Conservation (phyloP, 108 stramenopile species). For the Epithemia pelagica region DNA sequence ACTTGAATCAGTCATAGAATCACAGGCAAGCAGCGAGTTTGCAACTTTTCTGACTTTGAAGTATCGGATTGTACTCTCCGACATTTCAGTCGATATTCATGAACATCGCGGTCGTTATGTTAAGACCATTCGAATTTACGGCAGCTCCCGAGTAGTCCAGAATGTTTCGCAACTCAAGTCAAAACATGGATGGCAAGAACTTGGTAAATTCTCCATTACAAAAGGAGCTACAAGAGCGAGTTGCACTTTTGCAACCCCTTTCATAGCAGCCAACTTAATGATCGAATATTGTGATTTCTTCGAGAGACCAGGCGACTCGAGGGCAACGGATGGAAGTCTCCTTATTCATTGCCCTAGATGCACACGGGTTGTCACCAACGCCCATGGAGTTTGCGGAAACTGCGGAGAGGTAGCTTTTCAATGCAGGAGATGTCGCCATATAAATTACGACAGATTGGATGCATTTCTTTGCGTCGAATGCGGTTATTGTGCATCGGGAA, state of each 20-base stretch:
- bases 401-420: conserved; percentile 96
- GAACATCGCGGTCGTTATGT: conserved; percentile 75
- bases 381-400: conserved; percentile 90
- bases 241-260: conserved; percentile 38
- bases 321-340: conserved; percentile 45
- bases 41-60: conserved; percentile 47
- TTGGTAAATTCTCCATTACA: conserved; percentile 51
- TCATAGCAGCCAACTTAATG: conserved; percentile 72
- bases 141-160: conserved; percentile 45
- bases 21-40: conserved; percentile 57
- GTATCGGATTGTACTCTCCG: conserved; percentile 54
- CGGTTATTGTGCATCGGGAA: conserved; percentile 87
- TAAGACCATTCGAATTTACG: conserved; percentile 60
- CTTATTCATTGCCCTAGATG: conserved; percentile 87
- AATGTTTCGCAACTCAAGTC: conserved; percentile 49
- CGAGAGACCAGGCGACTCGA: conserved; percentile 45
- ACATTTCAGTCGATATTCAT: conserved; percentile 50
- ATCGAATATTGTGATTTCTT: conserved; percentile 79
- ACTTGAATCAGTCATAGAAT: conserved; percentile 39
- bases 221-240: conserved; percentile 47
- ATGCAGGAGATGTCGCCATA: conserved; percentile 91
- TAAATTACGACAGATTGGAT: conserved; percentile 91
- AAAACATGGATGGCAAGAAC: conserved; percentile 64
- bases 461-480: conserved; percentile 96
- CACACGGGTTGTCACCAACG: conserved; percentile 86